Evolutionary conservation across 768 basidiomycete species (phyloP).

Genomic region (Tricholoma hemisulphureum): DNA sequence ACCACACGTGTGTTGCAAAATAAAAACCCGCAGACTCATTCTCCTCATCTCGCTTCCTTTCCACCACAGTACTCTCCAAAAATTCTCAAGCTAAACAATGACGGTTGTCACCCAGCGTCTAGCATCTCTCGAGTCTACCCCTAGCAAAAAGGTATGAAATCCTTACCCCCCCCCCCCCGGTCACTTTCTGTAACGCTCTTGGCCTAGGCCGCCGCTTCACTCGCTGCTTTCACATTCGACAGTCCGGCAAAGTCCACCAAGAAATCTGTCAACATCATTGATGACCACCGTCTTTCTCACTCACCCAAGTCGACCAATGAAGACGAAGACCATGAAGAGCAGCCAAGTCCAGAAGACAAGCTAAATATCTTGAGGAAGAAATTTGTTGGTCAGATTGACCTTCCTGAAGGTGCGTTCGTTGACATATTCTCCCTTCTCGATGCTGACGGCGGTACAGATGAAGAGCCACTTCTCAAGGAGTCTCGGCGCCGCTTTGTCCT

Average conservation of each 20-base stretch:
- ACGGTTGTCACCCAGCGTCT: slow-evolving; percentile 26
- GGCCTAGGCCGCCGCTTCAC: slow-evolving; percentile 41
- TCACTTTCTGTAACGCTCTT: slow-evolving; percentile 9
- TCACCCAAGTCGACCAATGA: slow-evolving; percentile 16
- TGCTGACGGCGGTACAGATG: slow-evolving; percentile 36
- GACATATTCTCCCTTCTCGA: background rate
- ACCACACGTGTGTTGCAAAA: slow-evolving; percentile 33
- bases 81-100: slow-evolving; percentile 24
- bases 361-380: slow-evolving; percentile 34
- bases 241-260: slow-evolving; percentile 9
- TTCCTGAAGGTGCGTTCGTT: slow-evolving; percentile 52
- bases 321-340: slow-evolving; percentile 8
- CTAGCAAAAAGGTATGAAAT: slow-evolving; percentile 49
- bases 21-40: slow-evolving; percentile 2
- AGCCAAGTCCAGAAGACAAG: slow-evolving; percentile 3
- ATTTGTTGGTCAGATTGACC: slow-evolving; percentile 71
- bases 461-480: slow-evolving; percentile 81
- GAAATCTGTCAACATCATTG: slow-evolving; percentile 6
- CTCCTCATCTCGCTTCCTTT: slow-evolving; percentile 4
- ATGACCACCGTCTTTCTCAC: slow-evolving; percentile 18
- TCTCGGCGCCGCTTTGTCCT: slow-evolving; percentile 82
- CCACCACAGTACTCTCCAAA: slow-evolving; percentile 1
- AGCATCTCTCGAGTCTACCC: slow-evolving; percentile 38
- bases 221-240: slow-evolving; percentile 44
- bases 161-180: slow-evolving; percentile 3